phyloP scores from a whole-genome alignment of 2,329 filamentous ascomycete species.

The Aureobasidium zeae region DNA sequence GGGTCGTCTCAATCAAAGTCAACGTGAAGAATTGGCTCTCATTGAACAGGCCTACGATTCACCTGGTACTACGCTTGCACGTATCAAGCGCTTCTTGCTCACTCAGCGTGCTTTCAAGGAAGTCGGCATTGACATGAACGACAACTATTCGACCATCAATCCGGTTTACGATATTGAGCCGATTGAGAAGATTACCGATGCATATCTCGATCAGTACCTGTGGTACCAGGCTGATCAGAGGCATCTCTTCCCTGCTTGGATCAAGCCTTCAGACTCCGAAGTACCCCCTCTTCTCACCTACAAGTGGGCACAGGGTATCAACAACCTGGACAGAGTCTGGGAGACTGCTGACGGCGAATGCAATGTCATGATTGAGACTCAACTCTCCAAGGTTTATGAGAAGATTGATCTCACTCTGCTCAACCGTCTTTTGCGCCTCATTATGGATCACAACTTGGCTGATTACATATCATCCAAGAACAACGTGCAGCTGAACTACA shows the following conservation, averaged over 20 bases:
- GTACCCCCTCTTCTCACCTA: constrained; percentile 90
- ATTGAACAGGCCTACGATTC: constrained; percentile 99
- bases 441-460: constrained; percentile 98
- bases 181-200: constrained; percentile 98
- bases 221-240: constrained; percentile 99
- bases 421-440: constrained; percentile 82
- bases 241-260: constrained; percentile 95
- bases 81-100: constrained; percentile 94
- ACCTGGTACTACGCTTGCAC: constrained; percentile 85
- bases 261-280: constrained; percentile 97
- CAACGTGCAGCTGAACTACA: constrained; percentile 97
- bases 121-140: constrained; percentile 99
- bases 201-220: constrained; percentile 94
- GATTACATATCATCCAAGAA: constrained; percentile 99
- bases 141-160: constrained; percentile 98
- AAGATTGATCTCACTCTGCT: constrained; percentile 96
- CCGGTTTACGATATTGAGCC: constrained; percentile 98
- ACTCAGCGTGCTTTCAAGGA: constrained; percentile 98
- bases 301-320: constrained; percentile 99
- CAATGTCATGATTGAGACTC: constrained; percentile 97
- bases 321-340: constrained; percentile 94
- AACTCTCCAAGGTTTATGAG: constrained; percentile 98
- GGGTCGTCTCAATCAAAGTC: constrained; percentile 90
- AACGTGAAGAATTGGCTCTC: constrained; percentile 89
- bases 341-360: constrained; percentile 88